Evolutionary conservation across 768 basidiomycete species (phyloP).

Genomic region (Hericium rajendrae): DNA sequence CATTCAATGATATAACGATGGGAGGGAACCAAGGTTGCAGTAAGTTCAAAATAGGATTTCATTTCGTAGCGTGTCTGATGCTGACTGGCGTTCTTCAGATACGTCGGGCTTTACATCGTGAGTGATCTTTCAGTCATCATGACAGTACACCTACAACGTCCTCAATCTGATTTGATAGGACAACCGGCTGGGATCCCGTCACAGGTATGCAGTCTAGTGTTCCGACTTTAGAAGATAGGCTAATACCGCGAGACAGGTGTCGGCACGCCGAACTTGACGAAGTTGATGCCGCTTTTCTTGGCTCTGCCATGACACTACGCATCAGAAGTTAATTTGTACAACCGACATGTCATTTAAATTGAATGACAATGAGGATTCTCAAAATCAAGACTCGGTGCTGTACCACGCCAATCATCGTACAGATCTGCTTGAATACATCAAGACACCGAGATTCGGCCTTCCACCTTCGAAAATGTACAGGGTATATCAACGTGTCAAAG

Average conservation of each 20-base stretch:
- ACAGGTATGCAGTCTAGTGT: conserved; percentile 8
- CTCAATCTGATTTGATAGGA: conserved; percentile 1
- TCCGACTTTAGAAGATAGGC: not conserved
- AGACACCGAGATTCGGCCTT: too few species aligned
- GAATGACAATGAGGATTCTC: too few species aligned
- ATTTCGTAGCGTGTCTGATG: not conserved
- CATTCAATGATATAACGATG: conserved; percentile 19
- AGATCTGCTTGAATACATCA: too few species aligned
- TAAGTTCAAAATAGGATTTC: not conserved
- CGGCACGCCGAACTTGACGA: conserved; percentile 20
- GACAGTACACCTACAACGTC: too few species aligned
- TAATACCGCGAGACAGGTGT: conserved; percentile 9
- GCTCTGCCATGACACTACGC: conserved; percentile 13
- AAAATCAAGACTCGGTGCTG: too few species aligned
- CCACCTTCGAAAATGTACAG: too few species aligned
- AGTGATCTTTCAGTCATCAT: not conserved
- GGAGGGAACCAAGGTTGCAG: conserved; percentile 17
- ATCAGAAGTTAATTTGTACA: too few species aligned
- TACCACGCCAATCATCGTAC: too few species aligned
- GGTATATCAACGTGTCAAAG: too few species aligned
- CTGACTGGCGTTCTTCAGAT: not conserved
- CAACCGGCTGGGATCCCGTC: conserved; percentile 18
- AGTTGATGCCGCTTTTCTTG: conserved; percentile 18
- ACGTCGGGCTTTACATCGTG: conserved; percentile 19
- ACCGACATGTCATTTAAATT: too few species aligned